Conservation (phyloP, 75 land plant species). For the Sequoia sempervirens region DNA sequence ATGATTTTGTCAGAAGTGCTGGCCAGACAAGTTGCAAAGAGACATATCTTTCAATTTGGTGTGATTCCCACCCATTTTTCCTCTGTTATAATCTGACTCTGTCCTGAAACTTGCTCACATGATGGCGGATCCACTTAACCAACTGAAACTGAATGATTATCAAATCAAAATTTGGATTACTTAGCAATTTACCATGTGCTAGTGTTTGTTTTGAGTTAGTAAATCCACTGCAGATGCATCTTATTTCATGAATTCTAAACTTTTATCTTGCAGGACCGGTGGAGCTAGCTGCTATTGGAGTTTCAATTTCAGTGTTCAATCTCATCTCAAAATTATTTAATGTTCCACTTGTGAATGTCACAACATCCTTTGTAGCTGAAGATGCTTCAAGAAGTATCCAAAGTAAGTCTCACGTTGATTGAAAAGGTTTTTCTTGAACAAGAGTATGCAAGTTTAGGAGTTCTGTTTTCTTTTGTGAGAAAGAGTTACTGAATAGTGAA, state of each 20-base stretch:
- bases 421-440: not conserved
- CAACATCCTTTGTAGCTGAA: slow-evolving; percentile 97
- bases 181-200: not conserved
- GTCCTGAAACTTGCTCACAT: too few relatives aligned
- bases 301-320: slow-evolving; percentile 87
- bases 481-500: not conserved
- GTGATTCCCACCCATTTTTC: too few relatives aligned
- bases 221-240: not conserved
- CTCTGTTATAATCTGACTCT: too few relatives aligned
- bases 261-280: slow-evolving; percentile 52
- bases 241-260: slow-evolving; percentile 7
- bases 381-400: slow-evolving; percentile 52
- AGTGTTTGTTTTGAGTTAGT: not conserved
- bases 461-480: not conserved
- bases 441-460: not conserved
- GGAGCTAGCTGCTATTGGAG: slow-evolving; percentile 90
- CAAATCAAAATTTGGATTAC: too few relatives aligned
- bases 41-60: too few relatives aligned
- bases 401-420: not conserved
- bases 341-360: slow-evolving; percentile 82
- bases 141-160: too few relatives aligned
- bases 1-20: too few relatives aligned
- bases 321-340: slow-evolving; percentile 88
- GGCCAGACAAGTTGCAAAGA: too few relatives aligned
- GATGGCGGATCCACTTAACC: too few relatives aligned